Evolutionary conservation across 2,329 filamentous ascomycete species (phyloP), one percentile per base, ranked within the genome.

Genomic region (Thielaviopsis euricoi): DNA sequence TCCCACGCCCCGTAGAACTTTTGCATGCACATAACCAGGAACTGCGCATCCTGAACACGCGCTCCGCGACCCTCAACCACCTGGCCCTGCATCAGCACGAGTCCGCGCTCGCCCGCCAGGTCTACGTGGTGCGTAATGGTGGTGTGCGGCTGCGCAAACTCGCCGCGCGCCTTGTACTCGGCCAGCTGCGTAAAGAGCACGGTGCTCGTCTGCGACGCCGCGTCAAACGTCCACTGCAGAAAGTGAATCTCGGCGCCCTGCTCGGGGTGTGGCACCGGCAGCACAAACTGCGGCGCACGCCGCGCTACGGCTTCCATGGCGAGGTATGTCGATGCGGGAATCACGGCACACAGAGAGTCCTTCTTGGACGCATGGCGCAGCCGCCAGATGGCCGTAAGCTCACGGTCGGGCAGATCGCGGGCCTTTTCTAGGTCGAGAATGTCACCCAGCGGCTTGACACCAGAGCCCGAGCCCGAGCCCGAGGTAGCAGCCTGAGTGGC

Each of bases 101-200:
- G 66, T 5, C 83, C 87, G 65, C 89, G 87, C 10, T 82, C 79
- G 60, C 78, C 75, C 0, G 80, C 80, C 2, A 96, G 73, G 69
- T 98, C 93, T 17, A 85, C 73, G 71, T 98, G 88, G 70, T 97
- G 89, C 48, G 91, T 96, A 58, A 97, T 76, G 2, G 89, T 96
- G 0, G 93, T 98, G 67, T 98, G 93, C 52, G 93, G 90, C 70
- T 86, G 82, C 51, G 89, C 89, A 67, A 83, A 98, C 70, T 95
- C 87, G 55, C 90, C 90, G 55, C 91, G 79, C 59, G 88, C 73
- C 76, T 97, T 96, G 74, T 86, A 98, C 68, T 96, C 89, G 17
- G 88, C 91, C 33, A 98, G 77, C 66, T 93, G 87, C 0, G 93
- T 98, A 73, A 98, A 97, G 37, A 98, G 82, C 6, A 97, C 84